Evolutionary conservation across 2,329 filamentous ascomycete genomes (phyloP), one percentile per base, ranked within the genome.

Genomic region (Aspergillus pseudoterreus): DNA sequence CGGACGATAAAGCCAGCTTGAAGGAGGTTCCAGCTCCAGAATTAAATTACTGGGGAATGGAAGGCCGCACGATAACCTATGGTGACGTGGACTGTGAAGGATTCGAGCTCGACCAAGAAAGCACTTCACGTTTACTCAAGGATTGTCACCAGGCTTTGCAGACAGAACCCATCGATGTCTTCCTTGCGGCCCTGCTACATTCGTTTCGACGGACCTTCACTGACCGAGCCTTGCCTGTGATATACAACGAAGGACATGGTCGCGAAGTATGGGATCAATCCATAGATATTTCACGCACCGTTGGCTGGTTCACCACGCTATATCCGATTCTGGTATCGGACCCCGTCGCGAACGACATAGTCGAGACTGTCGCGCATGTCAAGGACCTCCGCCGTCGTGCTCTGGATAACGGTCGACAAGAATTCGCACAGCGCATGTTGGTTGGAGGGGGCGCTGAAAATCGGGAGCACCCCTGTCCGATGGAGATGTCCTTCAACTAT

Each of bases 241-340:
- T 79, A 41, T 75, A 74, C 56, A 78, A 77, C 22, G 76, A 79
- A 60, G 75, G 75, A 0, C 76, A 79, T 43, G 76, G 76, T 6
- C 65, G 76, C 36, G 75, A 78, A 57, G 64, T 71, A 0, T 78
- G 75, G 68, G 69, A 76, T 45, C 45, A 66, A 0, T 67, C 67
- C 2, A 72, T 79, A 44, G 77, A 79, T 44, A 68, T 79, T 4
- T 76, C 76, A 2, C 69, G 74, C 5, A 79, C 77, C 1, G 69
- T 79, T 2, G 77, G 77, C 6, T 80, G 77, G 77, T 80, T 79
- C 52, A 79, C 77, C 0, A 75, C 74, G 19, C 59, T 79, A 6
- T 75, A 74, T 46, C 76, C 76, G 0, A 69, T 78, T 4, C 69
- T 68, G 22, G 64, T 75, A 0, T 55, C 61, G 2, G 54, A 58